phyloP scores from a whole-genome alignment of 75 land plant species.

The Ceratopteris richardii region DNA sequence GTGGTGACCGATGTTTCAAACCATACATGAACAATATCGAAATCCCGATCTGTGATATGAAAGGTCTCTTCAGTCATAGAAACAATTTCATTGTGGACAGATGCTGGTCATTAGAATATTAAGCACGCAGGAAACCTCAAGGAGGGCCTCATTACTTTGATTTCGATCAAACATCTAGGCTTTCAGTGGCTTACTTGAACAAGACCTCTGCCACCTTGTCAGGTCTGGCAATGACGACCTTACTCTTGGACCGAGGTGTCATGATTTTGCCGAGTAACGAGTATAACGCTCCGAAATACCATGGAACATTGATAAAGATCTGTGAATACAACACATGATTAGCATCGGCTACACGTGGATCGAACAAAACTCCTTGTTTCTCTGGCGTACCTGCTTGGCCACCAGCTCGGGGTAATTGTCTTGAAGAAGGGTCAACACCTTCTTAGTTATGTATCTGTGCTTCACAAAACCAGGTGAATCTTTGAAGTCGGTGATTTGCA shows the following conservation, averaged over 20 bases:
- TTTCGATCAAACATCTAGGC: too few relatives aligned
- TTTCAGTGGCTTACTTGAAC: constrained; percentile 43
- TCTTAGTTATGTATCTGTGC: constrained; percentile 57
- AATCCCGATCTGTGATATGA: too few relatives aligned
- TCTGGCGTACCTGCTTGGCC: constrained; percentile 60
- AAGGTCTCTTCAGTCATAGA: too few relatives aligned
- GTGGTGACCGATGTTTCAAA: too few relatives aligned
- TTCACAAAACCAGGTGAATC: constrained; percentile 64
- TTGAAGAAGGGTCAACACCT: constrained; percentile 61
- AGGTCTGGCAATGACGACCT: constrained; percentile 66
- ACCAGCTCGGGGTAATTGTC: constrained; percentile 96
- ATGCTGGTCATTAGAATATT: too few relatives aligned
- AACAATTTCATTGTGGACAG: too few relatives aligned
- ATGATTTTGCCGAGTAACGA: constrained; percentile 76
- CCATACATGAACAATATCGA: too few relatives aligned
- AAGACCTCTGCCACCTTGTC: constrained; percentile 71
- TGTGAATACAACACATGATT: constrained; percentile 10
- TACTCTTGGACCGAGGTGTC: constrained; percentile 92
- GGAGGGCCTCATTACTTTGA: too few relatives aligned
- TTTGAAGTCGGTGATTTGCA: constrained; percentile 89
- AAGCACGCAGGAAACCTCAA: too few relatives aligned
- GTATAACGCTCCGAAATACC: constrained; percentile 87
- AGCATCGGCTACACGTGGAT: too few relatives aligned
- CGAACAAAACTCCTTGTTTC: too few relatives aligned
- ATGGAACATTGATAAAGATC: constrained; percentile 89